Evolutionary conservation across 73 alveolate genomes (phyloP).

Genomic region (Paramecium bursaria): DNA sequence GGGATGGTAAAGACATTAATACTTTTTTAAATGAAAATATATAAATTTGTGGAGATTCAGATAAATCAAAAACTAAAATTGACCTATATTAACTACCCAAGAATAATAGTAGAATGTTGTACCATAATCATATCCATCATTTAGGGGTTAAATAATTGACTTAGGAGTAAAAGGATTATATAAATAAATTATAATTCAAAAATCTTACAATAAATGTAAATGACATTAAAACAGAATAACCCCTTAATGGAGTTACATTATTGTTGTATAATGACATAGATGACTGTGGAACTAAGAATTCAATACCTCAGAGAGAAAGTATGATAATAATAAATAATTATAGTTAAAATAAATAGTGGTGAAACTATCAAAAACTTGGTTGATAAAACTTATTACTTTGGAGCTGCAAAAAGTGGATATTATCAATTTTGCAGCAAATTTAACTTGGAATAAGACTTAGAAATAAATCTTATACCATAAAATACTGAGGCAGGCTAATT

Average conservation of each 20-base stretch:
- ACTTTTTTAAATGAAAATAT: constrained; percentile 3
- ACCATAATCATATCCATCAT: background rate
- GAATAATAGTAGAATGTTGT: background rate
- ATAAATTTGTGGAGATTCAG: constrained; percentile 34
- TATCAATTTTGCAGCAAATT: constrained; percentile 42
- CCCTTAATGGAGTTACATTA: constrained; percentile 24
- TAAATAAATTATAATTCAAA: constrained; percentile 19
- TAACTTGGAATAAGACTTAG: background rate
- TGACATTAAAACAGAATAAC: constrained; percentile 3
- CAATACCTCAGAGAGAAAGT: constrained; percentile 36
- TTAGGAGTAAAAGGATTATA: background rate
- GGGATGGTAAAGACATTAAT: constrained; percentile 2
- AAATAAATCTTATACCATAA: constrained; percentile 3
- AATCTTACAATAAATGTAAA: background rate
- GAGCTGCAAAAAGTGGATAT: constrained; percentile 51
- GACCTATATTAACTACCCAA: constrained; percentile 5
- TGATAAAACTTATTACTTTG: constrained; percentile 28
- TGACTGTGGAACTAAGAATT: constrained; percentile 18
- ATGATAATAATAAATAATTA: background rate
- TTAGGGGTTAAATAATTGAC: background rate
- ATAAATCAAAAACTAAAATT: background rate
- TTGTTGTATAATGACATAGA: constrained; percentile 28
- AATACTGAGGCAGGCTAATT: constrained; percentile 9
- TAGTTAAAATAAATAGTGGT: background rate
- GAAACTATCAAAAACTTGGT: constrained; percentile 24